A percentile compares a stretch with the other conserved stretches of the same genome.
These are phyloP conservation scores for Oxytropis ochrocephala DNA, from an alignment of 306 rosid genomes.

Conservation along the genomic window DNA sequence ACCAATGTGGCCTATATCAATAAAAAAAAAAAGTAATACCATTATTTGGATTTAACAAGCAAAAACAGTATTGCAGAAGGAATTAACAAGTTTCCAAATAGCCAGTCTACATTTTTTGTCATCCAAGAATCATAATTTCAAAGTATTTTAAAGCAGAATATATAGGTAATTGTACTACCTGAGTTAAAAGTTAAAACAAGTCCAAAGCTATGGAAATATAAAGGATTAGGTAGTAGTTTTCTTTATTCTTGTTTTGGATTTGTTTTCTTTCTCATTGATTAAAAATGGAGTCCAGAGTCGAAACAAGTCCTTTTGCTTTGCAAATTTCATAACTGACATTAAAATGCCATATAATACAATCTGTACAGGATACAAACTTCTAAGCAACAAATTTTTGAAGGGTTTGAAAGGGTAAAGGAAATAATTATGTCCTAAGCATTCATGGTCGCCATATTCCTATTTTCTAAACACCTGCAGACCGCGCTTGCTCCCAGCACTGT, in stretches of 20 bases:
- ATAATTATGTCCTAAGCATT: not conserved
- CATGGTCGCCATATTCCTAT: not conserved
- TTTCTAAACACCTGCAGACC: not conserved
- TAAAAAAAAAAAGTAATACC: too few species aligned
- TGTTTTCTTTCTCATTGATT: too few species aligned
- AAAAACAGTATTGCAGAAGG: not conserved
- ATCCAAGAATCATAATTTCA: not conserved
- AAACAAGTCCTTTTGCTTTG: not conserved
- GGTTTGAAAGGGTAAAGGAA: not conserved
- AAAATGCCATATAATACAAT: not conserved
- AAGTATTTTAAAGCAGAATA: not conserved
- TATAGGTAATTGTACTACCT: not conserved
- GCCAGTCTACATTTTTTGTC: not conserved
- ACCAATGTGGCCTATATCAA: too few species aligned
- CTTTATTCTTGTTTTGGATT: too few species aligned
- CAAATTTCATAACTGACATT: not conserved
- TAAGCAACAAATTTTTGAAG: not conserved
- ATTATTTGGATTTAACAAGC: too few species aligned
- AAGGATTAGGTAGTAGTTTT: too few species aligned
- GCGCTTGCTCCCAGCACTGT: not conserved
- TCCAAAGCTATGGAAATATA: too few species aligned
- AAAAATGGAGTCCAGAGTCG: not conserved
- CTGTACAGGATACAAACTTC: constrained; percentile 10
- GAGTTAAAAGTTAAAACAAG: not conserved
- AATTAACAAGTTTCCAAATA: not conserved